Percentiles rank a stretch among this genome's conserved stretches.
phyloP scores from a whole-genome alignment of 257 asterid species.

The Solanum gracilifrons region DNA sequence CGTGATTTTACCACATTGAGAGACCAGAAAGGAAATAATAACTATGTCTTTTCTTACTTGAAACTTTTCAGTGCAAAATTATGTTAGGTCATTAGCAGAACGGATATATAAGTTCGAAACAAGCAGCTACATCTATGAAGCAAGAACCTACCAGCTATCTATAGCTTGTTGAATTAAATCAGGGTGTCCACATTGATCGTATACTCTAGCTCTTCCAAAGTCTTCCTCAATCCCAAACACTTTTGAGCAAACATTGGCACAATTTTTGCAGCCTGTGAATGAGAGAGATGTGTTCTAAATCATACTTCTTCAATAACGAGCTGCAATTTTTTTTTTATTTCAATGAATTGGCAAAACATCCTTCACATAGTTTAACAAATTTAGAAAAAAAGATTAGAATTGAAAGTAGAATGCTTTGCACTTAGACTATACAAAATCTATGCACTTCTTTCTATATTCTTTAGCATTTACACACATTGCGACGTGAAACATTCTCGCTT shows the following conservation, averaged over 20 bases:
- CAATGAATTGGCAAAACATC: neutral
- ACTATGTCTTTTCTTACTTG: neutral
- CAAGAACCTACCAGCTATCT: constrained; percentile 71
- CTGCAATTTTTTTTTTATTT: neutral
- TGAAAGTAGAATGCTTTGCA: neutral
- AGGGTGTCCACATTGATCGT: constrained; percentile 51
- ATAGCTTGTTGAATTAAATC: constrained; percentile 79
- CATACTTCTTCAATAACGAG: neutral
- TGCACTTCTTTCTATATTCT: neutral
- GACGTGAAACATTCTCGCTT: neutral
- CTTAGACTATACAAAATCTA: neutral
- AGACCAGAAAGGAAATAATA: neutral
- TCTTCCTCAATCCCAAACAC: constrained; percentile 93
- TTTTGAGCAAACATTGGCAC: constrained; percentile 69
- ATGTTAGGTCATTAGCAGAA: neutral
- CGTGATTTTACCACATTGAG: neutral
- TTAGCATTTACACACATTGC: neutral
- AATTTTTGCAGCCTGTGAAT: constrained; percentile 83
- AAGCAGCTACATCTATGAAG: neutral
- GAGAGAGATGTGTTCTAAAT: neutral
- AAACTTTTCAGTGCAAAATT: neutral
- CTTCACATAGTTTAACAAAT: neutral
- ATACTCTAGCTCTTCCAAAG: constrained; percentile 95
- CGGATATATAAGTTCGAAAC: neutral
- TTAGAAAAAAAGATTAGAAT: neutral